These are phyloP conservation scores for Nectriaceae sp. DNA, from an alignment of 2,329 filamentous ascomycete genomes.

Conservation along the genomic window DNA sequence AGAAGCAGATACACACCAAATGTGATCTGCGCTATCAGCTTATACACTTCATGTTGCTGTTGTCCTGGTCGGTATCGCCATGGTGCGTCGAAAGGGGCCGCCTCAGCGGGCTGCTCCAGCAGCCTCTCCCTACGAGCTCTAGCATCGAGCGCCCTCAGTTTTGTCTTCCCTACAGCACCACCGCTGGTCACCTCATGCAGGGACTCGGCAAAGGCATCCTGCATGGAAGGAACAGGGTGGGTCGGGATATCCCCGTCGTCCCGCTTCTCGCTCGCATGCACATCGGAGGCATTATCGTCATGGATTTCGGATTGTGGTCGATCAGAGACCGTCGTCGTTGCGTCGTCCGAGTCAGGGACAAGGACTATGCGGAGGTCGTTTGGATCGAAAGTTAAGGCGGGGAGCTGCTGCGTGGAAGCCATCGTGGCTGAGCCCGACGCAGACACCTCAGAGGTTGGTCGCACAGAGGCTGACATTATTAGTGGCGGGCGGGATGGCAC, in stretches of 20 bases:
- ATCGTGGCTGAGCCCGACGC: conserved; percentile 30
- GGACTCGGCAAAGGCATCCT: conserved; percentile 81
- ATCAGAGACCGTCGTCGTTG: conserved; percentile 7
- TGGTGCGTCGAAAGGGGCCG: conserved; percentile 69
- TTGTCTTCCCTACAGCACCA: conserved; percentile 48
- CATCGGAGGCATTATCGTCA: conserved; percentile 10
- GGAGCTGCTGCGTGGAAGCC: conserved; percentile 30
- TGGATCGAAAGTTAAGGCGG: conserved; percentile 31
- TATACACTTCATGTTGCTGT: conserved; percentile 83
- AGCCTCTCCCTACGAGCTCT: conserved; percentile 66
- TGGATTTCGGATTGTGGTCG: conserved; percentile 14
- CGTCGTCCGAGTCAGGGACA: conserved; percentile 26
- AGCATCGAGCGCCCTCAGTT: conserved; percentile 56
- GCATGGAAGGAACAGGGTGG: conserved; percentile 77
- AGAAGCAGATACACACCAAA: conserved; percentile 91
- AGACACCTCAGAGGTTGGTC: conserved; percentile 26
- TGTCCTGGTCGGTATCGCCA: conserved; percentile 79
- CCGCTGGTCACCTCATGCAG: conserved; percentile 69
- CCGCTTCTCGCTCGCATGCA: conserved; percentile 11
- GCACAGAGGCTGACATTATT: conserved; percentile 25
- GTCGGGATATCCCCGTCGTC: conserved; percentile 32
- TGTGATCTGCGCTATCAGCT: conserved; percentile 87
- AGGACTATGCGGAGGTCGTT: conserved; percentile 33
- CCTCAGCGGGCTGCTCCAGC: conserved; percentile 67
- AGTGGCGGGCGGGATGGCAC: conserved; percentile 8